Conservation (phyloP, 2,329 filamentous ascomycete species). For the Colletotrichum sp. region DNA sequence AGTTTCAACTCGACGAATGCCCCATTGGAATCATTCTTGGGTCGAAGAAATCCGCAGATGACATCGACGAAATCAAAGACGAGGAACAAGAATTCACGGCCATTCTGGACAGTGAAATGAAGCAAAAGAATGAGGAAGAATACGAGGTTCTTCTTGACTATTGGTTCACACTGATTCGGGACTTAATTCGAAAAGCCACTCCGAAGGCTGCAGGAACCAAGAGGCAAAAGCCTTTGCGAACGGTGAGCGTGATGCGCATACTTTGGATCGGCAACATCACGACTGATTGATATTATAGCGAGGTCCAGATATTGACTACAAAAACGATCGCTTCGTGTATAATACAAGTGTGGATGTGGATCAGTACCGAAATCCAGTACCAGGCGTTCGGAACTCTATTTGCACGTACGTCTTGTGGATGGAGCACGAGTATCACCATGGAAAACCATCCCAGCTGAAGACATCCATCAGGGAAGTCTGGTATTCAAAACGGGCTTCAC, state of each 20-base stretch:
- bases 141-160: accelerated
- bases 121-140: accelerated
- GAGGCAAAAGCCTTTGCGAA: background rate
- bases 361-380: background rate
- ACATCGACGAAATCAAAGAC: accelerated
- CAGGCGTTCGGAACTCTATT: accelerated
- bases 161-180: accelerated
- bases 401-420: background rate
- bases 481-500: background rate
- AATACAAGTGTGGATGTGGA: background rate
- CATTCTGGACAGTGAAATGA: background rate
- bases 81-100: background rate
- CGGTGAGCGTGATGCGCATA: background rate
- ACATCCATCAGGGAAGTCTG: accelerated
- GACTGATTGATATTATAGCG: background rate
- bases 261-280: accelerated
- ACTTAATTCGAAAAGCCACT: background rate
- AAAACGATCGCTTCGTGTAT: background rate
- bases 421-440: background rate
- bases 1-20: background rate
- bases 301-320: background rate
- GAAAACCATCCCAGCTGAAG: background rate
- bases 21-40: accelerated
- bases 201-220: background rate
- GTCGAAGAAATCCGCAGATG: background rate